phyloP scores from a whole-genome alignment of 225 moss, liverwort and hornwort species.

The Ulota crispa region DNA sequence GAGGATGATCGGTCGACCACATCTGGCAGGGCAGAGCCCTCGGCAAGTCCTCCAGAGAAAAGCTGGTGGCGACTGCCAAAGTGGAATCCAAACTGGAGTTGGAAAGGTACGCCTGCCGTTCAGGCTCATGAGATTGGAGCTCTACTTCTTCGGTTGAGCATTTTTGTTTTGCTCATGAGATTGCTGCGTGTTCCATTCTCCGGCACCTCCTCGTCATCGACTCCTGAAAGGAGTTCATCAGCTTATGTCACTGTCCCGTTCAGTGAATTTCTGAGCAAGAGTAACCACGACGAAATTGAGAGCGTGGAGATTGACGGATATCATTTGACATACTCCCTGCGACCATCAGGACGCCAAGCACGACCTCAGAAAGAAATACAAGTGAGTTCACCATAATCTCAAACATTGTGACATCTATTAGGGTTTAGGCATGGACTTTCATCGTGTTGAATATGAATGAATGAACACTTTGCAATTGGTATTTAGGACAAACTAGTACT shows the following conservation, averaged over 20 bases:
- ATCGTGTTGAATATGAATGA: neutral
- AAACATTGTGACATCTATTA: constrained; percentile 6
- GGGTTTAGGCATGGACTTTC: neutral
- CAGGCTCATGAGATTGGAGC: constrained; percentile 90
- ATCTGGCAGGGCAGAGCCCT: constrained; percentile 68
- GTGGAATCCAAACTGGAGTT: constrained; percentile 60
- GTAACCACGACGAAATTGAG: constrained; percentile 72
- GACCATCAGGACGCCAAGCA: constrained; percentile 52
- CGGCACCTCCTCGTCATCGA: constrained; percentile 48
- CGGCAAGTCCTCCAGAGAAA: constrained; percentile 60
- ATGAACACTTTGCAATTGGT: constrained; percentile 9
- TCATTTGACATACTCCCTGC: constrained; percentile 81
- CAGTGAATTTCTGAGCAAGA: constrained; percentile 85
- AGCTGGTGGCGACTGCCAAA: constrained; percentile 86
- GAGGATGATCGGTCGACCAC: constrained; percentile 63
- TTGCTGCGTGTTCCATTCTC: constrained; percentile 84
- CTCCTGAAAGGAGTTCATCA: constrained; percentile 61
- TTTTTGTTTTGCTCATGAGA: constrained; percentile 91
- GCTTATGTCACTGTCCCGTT: constrained; percentile 84
- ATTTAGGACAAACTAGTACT: neutral
- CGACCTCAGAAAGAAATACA: constrained; percentile 39
- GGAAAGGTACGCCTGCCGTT: constrained; percentile 63
- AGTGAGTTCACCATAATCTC: constrained; percentile 18
- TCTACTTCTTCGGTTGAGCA: constrained; percentile 88
- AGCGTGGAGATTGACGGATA: constrained; percentile 91